Evolutionary conservation across 208 protist genomes (phyloP).

Genomic region (Acanthamoeba comandoni): DNA sequence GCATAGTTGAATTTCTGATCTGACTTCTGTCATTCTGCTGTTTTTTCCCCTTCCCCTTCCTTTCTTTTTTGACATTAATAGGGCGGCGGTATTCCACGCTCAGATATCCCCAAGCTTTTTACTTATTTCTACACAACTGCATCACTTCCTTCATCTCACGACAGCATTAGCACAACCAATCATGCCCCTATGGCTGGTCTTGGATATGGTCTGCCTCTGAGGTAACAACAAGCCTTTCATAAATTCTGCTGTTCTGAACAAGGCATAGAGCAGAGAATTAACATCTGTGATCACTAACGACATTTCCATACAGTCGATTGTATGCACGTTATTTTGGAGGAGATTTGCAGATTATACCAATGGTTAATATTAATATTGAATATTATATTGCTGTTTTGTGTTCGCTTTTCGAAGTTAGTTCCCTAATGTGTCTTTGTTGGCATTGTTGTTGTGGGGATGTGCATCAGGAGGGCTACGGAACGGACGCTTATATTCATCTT

Average conservation of each 20-base stretch:
- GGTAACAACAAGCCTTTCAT: no score
- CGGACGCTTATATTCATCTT: slow-evolving; percentile 61
- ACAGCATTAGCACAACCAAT: no score
- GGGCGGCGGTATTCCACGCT: slow-evolving; percentile 50
- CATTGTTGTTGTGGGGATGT: no score
- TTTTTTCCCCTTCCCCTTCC: neutral
- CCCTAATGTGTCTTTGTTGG: no score
- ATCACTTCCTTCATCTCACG: slow-evolving; percentile 16
- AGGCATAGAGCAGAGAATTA: no score
- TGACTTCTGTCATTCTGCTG: no score
- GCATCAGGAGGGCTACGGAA: slow-evolving; percentile 49
- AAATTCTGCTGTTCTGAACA: no score
- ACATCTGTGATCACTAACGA: no score
- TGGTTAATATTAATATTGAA: slow-evolving; percentile 36
- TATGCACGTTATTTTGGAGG: slow-evolving; percentile 71
- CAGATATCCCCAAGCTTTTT: slow-evolving; percentile 44
- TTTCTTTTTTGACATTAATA: neutral
- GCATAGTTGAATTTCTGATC: neutral
- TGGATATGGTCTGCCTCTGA: slow-evolving; percentile 58
- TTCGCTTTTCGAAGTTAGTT: no score
- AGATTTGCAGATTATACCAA: slow-evolving; percentile 52
- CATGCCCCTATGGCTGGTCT: slow-evolving; percentile 55
- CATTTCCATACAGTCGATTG: slow-evolving; percentile 38
- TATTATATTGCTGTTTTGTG: no score
- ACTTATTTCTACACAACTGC: slow-evolving; percentile 70